Percentiles rank a stretch among this genome's conserved stretches.
Conservation (phyloP, 1,284 basidiomycete species). For the Ganoderma sinense region DNA sequence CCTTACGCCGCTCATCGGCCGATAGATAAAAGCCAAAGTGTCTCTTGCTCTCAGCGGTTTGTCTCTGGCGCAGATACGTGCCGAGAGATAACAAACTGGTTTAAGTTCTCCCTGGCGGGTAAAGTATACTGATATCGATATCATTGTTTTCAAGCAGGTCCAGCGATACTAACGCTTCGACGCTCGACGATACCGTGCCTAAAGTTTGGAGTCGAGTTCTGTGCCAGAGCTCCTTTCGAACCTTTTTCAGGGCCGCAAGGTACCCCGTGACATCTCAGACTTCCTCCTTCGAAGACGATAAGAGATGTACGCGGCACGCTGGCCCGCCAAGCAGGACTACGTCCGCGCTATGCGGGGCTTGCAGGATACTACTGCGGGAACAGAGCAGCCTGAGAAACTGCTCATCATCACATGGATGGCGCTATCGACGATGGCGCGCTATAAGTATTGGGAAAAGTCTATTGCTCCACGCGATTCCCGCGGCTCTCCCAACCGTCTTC, state of each 20-base stretch:
- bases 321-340: not conserved
- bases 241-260: not conserved
- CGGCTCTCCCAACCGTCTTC: conserved; percentile 2
- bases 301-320: not conserved
- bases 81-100: not conserved
- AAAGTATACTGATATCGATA: not conserved
- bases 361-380: not conserved
- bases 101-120: not conserved
- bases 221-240: not conserved
- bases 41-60: not conserved
- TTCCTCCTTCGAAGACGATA: not conserved
- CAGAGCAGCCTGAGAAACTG: conserved; percentile 23
- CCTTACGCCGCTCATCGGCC: not conserved
- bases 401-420: conserved; percentile 22
- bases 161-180: not conserved
- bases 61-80: not conserved
- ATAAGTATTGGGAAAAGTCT: conserved; percentile 10
- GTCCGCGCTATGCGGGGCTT: not conserved
- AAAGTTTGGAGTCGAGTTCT: not conserved
- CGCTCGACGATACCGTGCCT: not conserved
- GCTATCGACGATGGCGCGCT: conserved; percentile 24
- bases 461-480: conserved; percentile 7
- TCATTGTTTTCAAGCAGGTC: not conserved
- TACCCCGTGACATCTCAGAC: not conserved
- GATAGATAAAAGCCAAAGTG: not conserved